A percentile compares a stretch with the other conserved stretches of the same genome.
Conservation (phyloP, 805 yeast species). For the Candida michaelii region DNA sequence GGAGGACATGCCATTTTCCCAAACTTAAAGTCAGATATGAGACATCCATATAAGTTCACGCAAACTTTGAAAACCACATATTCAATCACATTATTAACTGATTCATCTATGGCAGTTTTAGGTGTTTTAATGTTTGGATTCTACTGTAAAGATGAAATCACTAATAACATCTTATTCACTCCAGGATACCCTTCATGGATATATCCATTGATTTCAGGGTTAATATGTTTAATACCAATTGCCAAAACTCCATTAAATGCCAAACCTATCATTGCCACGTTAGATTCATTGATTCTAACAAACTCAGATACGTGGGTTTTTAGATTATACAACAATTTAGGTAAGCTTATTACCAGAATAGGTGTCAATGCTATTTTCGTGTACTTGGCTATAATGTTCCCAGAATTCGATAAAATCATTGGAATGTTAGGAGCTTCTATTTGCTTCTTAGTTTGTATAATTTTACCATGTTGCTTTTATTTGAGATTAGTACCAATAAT, state of each 20-base stretch:
- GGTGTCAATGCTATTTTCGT: constrained; percentile 60
- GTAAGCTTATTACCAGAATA: constrained; percentile 25
- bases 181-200: constrained; percentile 51
- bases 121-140: constrained; percentile 65
- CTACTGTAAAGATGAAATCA: constrained; percentile 50
- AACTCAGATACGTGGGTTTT: constrained; percentile 18
- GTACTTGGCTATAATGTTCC: constrained; percentile 59
- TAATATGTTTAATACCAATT: constrained; percentile 80
- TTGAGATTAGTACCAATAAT: constrained; percentile 47
- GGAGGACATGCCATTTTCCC: constrained; percentile 87
- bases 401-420: constrained; percentile 78
- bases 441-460: constrained; percentile 76
- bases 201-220: constrained; percentile 52
- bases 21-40: constrained; percentile 71
- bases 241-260: constrained; percentile 84
- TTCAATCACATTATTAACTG: constrained; percentile 57
- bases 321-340: constrained; percentile 9
- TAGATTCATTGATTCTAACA: constrained; percentile 53
- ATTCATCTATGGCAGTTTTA: constrained; percentile 60
- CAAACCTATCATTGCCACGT: constrained; percentile 73
- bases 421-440: constrained; percentile 80
- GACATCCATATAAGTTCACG: constrained; percentile 60
- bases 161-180: constrained; percentile 46
- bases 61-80: constrained; percentile 59
- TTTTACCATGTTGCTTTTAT: constrained; percentile 76